Evolutionary conservation across 805 yeast genomes (phyloP).

Genomic region (Starmerella apis): DNA sequence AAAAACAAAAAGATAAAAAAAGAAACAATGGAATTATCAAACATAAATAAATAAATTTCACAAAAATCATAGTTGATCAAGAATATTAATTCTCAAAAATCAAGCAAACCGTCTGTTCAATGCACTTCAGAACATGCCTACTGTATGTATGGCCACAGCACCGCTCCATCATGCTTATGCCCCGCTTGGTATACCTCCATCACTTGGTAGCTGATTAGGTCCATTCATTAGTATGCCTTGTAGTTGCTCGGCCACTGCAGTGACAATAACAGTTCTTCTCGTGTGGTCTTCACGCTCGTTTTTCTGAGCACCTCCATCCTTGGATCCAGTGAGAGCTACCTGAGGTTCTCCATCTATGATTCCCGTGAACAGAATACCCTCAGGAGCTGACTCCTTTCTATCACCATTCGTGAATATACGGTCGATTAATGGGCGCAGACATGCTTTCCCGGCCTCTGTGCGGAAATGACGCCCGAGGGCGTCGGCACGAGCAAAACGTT

Average conservation of each 20-base stretch:
- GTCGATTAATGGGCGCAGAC: constrained; percentile 54
- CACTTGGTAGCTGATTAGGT: not conserved
- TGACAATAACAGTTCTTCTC: constrained; percentile 25
- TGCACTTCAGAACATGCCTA: no score
- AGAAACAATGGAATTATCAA: not conserved
- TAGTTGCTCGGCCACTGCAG: constrained; percentile 26
- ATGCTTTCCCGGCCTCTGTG: constrained; percentile 62
- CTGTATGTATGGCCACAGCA: no score
- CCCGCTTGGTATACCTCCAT: not conserved
- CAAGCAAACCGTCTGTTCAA: no score
- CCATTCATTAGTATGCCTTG: constrained; percentile 11
- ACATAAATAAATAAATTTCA: constrained; percentile 2
- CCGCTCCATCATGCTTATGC: no score
- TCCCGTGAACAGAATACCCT: constrained; percentile 24
- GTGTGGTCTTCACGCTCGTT: constrained; percentile 24
- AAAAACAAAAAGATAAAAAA: not conserved
- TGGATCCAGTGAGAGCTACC: constrained; percentile 15
- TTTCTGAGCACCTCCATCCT: constrained; percentile 4
- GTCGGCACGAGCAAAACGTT: constrained; percentile 64
- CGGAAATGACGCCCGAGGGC: constrained; percentile 67
- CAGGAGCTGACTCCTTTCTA: constrained; percentile 20
- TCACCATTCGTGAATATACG: constrained; percentile 32
- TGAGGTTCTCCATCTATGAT: constrained; percentile 19
- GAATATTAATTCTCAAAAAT: not conserved
- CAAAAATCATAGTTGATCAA: not conserved